phyloP scores from a whole-genome alignment of 305 asterid genomes.

The Lippia alba region DNA sequence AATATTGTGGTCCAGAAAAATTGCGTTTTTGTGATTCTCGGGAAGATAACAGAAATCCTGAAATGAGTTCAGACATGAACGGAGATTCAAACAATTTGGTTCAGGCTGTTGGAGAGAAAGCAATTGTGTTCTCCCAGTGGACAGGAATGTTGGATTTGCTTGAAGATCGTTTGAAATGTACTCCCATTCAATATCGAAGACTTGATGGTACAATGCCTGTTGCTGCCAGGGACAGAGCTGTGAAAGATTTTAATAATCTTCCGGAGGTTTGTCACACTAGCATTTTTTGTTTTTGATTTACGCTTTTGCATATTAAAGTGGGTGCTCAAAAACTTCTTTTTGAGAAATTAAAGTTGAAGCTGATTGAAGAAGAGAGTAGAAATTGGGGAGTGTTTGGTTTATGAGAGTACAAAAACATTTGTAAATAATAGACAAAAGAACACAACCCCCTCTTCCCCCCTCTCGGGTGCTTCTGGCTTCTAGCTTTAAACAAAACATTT shows the following conservation, averaged over 20 bases:
- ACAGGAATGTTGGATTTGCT: constrained; percentile 98
- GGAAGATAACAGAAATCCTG: constrained; percentile 30
- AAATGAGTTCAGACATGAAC: constrained; percentile 33
- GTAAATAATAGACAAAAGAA: no score
- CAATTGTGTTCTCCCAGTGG: constrained; percentile 99
- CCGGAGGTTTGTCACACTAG: constrained; percentile 70
- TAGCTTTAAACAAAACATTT: no score
- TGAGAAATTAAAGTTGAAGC: no score
- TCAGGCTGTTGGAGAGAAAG: constrained; percentile 72
- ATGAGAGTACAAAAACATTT: no score
- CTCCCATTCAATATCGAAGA: constrained; percentile 80
- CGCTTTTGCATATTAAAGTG: not conserved
- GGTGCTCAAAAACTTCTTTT: no score
- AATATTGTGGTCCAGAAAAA: constrained; percentile 33
- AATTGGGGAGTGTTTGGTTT: no score
- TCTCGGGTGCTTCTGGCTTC: no score
- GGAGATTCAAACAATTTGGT: constrained; percentile 35
- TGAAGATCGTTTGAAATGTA: constrained; percentile 71
- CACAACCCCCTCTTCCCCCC: no score
- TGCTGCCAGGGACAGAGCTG: constrained; percentile 89
- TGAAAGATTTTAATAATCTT: constrained; percentile 85
- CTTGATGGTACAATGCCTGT: constrained; percentile 98
- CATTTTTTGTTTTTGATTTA: constrained; percentile 24
- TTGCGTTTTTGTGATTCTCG: constrained; percentile 14
- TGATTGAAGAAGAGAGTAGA: no score